phyloP scores from a whole-genome alignment of 495 filamentous ascomycete species.

The Podospora anserina region DNA sequence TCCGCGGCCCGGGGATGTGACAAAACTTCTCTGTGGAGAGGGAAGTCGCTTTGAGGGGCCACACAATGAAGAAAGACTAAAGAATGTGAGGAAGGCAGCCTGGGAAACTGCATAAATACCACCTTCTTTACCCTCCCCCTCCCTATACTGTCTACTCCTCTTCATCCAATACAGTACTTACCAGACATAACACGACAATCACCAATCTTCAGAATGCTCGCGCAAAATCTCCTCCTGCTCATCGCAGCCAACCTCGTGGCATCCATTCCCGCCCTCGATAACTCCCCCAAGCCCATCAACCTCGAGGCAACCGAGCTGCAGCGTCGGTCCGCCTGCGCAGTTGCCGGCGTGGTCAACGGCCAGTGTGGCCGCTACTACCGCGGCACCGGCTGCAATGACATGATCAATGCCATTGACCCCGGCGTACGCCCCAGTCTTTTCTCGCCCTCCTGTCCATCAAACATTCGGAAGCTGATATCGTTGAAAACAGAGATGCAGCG shows the following conservation, averaged over 20 bases:
- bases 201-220: background rate
- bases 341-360: slow-evolving; percentile 12
- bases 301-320: slow-evolving; percentile 13
- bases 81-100: no score
- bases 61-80: no score
- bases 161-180: background rate
- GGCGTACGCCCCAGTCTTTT: slow-evolving; percentile 3
- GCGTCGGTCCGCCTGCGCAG: slow-evolving; percentile 9
- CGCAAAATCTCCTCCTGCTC: background rate
- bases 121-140: background rate
- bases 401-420: slow-evolving; percentile 12
- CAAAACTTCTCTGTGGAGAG: no score
- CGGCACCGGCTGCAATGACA: slow-evolving; percentile 12
- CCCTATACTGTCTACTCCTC: background rate
- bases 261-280: no score
- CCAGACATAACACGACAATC: background rate
- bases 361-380: slow-evolving; percentile 18
- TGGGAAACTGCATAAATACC: background rate
- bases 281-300: background rate
- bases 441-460: background rate
- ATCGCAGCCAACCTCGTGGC: background rate
- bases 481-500: background rate
- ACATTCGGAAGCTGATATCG: no score
- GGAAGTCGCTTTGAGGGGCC: no score
- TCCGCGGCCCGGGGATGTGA: no score